Evolutionary conservation across 192 early-diverging fungal genomes (phyloP), one percentile per base, ranked within the genome.

Genomic region (Haplosporangium gracile): DNA sequence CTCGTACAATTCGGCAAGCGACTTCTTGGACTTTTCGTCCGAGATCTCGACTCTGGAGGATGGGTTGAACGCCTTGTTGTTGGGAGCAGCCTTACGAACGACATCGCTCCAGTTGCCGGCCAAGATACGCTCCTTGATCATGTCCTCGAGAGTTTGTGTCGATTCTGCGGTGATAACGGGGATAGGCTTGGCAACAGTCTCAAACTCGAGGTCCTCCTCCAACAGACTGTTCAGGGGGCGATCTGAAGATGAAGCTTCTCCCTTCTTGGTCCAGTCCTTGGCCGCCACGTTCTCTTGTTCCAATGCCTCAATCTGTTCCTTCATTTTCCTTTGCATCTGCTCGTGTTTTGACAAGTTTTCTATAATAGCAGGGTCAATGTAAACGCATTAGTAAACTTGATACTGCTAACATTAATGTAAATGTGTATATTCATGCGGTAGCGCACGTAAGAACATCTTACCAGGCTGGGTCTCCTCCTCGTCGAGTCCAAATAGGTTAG

Each of bases 61-160:
- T 11, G 95, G 95, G 45, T 92, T 86, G 89, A 94, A 95, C 2
- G 93, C 93, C 82, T 92, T 91, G 47, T 88, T 90, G 43, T 93
- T 92, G 29, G 95, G 93, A 76, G 97, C 95, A 68, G 93, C 92
- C 88, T 97, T 97, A 74, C 98, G 94, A 49, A 95, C 95, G 5
- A 99, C 98, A 83, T 99, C 98, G 89, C 99, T 96, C 90, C 95
- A 99, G 81, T 95, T 92, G 82, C 83, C 89, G 74, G 97, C 97
- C 47, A 96, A 83, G 85, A 99, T 98, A 39, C 98, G 95, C 72
- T 93, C 93, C 88, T 96, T 96, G 89, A 99, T 99, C 75, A 98
- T 83, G 72, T 99, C 98, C 83, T 98, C 98, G 18, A 99, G 91
- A 8, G 96, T 92, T 71, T 91, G 86, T 10, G 97, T 99, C 0